Evolutionary conservation across 768 basidiomycete genomes (phyloP).

Genomic region (Pleurotus tuber-regium): DNA sequence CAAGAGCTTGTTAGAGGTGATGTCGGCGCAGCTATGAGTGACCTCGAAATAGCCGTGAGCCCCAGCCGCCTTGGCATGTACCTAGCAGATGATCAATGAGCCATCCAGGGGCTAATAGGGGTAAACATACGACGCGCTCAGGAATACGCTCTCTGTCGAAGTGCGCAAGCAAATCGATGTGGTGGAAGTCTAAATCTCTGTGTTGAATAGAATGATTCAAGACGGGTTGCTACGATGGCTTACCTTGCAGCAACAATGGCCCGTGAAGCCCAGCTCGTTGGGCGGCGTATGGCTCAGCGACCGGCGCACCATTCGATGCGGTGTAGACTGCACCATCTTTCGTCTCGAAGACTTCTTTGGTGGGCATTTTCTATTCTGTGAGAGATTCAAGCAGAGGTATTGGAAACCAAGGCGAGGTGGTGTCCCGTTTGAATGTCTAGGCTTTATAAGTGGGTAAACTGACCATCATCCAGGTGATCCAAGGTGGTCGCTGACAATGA

Average conservation of each 20-base stretch:
- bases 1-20: conserved; percentile 54
- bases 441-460: neutral
- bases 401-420: neutral
- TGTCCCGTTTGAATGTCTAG: neutral
- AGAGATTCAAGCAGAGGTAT: conserved; percentile 13
- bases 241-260: conserved; percentile 90
- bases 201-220: conserved; percentile 11
- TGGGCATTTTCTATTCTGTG: conserved; percentile 48
- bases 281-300: conserved; percentile 71
- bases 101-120: conserved; percentile 12
- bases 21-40: conserved; percentile 81
- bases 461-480: conserved; percentile 4
- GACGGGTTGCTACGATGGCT: conserved; percentile 16
- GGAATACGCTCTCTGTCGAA: conserved; percentile 96
- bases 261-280: conserved; percentile 74
- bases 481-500: neutral
- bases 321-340: conserved; percentile 73
- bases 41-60: conserved; percentile 93
- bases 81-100: conserved; percentile 41
- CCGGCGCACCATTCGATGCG: conserved; percentile 81
- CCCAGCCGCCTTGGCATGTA: conserved; percentile 90
- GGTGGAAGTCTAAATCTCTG: conserved; percentile 68
- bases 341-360: conserved; percentile 50
- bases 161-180: conserved; percentile 87
- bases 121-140: conserved; percentile 74